A percentile compares a stretch with the other conserved stretches of the same genome.
These are phyloP conservation scores for Magnolia sinica DNA, from an alignment of 164 flowering plant species.

Conservation along the genomic window DNA sequence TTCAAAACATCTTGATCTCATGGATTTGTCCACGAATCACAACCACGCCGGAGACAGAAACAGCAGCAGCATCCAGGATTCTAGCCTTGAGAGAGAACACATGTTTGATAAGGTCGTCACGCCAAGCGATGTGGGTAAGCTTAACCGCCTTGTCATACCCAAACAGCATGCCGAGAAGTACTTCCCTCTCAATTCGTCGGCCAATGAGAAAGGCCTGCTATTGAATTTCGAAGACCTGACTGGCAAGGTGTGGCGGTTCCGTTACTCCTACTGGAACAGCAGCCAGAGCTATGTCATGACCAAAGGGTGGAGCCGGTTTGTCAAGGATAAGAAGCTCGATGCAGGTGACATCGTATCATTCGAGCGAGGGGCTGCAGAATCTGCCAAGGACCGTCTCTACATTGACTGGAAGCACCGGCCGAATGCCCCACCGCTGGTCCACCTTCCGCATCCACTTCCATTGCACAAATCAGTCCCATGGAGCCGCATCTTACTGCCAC, in stretches of 20 bases:
- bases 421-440: constrained; percentile 3
- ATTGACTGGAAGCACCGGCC: constrained; percentile 86
- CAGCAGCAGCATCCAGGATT: not conserved
- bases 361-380: constrained; percentile 60
- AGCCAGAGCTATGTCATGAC: constrained; percentile 99
- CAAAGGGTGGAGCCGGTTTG: constrained; percentile 96
- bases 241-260: constrained; percentile 85
- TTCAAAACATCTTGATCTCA: not conserved
- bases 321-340: constrained; percentile 88
- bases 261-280: constrained; percentile 97
- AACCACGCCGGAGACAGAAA: not conserved
- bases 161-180: constrained; percentile 96
- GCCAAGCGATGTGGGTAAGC: constrained; percentile 94
- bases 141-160: constrained; percentile 87
- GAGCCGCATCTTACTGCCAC: constrained; percentile 30
- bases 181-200: constrained; percentile 71
- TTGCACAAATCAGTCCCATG: constrained; percentile 30
- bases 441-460: constrained; percentile 13
- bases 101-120: constrained; percentile 97
- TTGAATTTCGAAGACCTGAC: constrained; percentile 73
- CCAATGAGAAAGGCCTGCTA: constrained; percentile 74
- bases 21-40: not conserved
- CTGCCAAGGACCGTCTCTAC: constrained; percentile 47
- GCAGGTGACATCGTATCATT: constrained; percentile 91
- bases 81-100: constrained; percentile 52